Evolutionary conservation across 2,329 filamentous ascomycete species (phyloP).

Genomic region (Orbilia brochopaga): DNA sequence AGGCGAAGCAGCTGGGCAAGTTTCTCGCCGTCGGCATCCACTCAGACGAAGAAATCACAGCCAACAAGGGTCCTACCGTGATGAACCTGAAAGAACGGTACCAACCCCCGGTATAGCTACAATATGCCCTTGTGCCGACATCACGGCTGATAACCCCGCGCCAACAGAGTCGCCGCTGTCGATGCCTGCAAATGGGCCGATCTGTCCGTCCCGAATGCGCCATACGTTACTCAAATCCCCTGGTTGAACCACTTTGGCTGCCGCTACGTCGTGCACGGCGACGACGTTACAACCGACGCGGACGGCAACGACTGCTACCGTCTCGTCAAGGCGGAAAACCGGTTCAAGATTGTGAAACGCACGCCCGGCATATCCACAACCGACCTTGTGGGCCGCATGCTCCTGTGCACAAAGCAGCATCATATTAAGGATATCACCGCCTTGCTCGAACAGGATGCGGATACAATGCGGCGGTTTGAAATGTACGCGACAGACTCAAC

Average conservation of each 20-base stretch:
- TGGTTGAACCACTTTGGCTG: conserved; percentile 97
- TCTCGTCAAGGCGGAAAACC: conserved; percentile 89
- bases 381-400: conserved; percentile 96
- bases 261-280: conserved; percentile 92
- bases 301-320: conserved; percentile 95
- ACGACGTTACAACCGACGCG: conserved; percentile 95
- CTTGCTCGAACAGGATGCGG: conserved; percentile 60
- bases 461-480: conserved; percentile 40
- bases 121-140: neutral
- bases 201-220: conserved; percentile 78
- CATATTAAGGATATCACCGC: conserved; percentile 82
- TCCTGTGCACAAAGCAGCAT: conserved; percentile 91
- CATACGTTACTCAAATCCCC: conserved; percentile 89
- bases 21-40: conserved; percentile 93
- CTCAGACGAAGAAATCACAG: conserved; percentile 91
- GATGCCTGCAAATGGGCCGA: conserved; percentile 96
- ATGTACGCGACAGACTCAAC: conserved; percentile 88
- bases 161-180: conserved; percentile 76
- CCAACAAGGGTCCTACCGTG: conserved; percentile 94
- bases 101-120: neutral
- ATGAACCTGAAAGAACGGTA: conserved; percentile 89
- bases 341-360: conserved; percentile 95
- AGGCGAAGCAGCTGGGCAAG: conserved; percentile 86
- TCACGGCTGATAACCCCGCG: conserved; percentile 16
- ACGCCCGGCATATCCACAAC: conserved; percentile 97